These are phyloP conservation scores for Tricholomella constricta DNA, from an alignment of 768 basidiomycete species.

Conservation along the genomic window DNA sequence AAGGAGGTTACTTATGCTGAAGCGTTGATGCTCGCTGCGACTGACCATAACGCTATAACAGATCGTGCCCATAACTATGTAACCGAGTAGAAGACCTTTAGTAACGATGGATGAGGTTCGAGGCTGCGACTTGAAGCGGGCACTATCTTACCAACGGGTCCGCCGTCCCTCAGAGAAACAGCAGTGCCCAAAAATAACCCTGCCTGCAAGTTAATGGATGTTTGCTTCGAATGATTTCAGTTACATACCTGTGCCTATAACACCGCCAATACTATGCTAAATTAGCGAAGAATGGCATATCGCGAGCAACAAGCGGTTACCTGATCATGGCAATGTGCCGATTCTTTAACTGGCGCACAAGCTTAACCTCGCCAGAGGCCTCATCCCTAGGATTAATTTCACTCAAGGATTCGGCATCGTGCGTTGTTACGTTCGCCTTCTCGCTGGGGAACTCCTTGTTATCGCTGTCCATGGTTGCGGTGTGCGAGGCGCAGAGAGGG, in stretches of 20 bases:
- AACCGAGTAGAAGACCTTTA: slow-evolving; percentile 70
- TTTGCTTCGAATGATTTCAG: not conserved
- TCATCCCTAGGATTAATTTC: slow-evolving; percentile 15
- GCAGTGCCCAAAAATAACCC: slow-evolving; percentile 65
- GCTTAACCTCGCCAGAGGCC: slow-evolving; percentile 25
- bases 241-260: slow-evolving; percentile 57
- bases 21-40: not conserved
- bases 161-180: slow-evolving; percentile 49
- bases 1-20: not conserved
- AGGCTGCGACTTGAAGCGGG: not conserved
- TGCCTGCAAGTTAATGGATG: not conserved
- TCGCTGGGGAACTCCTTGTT: slow-evolving; percentile 3
- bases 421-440: slow-evolving; percentile 17
- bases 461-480: not conserved
- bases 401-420: slow-evolving; percentile 22
- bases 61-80: slow-evolving; percentile 61
- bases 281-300: not conserved
- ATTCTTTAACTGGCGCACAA: slow-evolving; percentile 69
- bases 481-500: not conserved
- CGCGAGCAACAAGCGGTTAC: slow-evolving; percentile 19
- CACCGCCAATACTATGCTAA: slow-evolving; percentile 56
- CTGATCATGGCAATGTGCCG: slow-evolving; percentile 85
- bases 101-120: not conserved
- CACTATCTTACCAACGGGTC: slow-evolving; percentile 59
- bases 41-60: slow-evolving; percentile 73